These are phyloP conservation scores for Scheffersomyces illinoinensis DNA, from an alignment of 1,139 yeast genomes.

Conservation along the genomic window DNA sequence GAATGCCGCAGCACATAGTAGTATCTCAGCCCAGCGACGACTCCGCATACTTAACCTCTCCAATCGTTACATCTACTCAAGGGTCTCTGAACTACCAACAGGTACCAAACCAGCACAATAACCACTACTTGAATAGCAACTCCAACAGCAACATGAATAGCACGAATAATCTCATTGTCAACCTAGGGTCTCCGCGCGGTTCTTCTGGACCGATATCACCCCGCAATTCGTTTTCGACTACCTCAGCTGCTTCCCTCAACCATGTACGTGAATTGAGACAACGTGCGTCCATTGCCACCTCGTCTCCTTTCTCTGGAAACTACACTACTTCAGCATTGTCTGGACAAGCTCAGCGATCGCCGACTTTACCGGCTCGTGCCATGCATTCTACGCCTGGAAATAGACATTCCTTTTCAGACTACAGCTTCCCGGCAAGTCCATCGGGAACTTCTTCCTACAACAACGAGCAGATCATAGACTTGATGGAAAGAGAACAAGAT, in stretches of 20 bases:
- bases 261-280: background rate
- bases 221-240: background rate
- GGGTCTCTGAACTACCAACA: background rate
- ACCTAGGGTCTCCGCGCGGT: conserved; percentile 8
- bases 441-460: conserved; percentile 5
- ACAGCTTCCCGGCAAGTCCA: conserved; percentile 5
- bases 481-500: conserved; percentile 71
- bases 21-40: background rate
- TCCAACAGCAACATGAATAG: conserved; percentile 8
- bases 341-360: conserved; percentile 11
- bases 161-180: background rate
- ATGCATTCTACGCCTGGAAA: conserved; percentile 8
- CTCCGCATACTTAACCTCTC: background rate
- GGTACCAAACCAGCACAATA: background rate
- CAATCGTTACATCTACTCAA: background rate
- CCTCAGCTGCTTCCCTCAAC: background rate
- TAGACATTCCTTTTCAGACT: conserved; percentile 11
- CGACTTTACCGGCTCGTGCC: conserved; percentile 11
- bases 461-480: conserved; percentile 52
- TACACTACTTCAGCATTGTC: conserved; percentile 11
- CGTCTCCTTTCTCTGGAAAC: conserved; percentile 5
- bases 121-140: background rate
- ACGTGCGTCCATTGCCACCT: conserved; percentile 1
- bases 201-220: conserved; percentile 3
- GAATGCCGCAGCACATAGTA: background rate